These are phyloP conservation scores for Lithohypha guttulata DNA, from an alignment of 2,329 filamentous ascomycete species.

Conservation along the genomic window DNA sequence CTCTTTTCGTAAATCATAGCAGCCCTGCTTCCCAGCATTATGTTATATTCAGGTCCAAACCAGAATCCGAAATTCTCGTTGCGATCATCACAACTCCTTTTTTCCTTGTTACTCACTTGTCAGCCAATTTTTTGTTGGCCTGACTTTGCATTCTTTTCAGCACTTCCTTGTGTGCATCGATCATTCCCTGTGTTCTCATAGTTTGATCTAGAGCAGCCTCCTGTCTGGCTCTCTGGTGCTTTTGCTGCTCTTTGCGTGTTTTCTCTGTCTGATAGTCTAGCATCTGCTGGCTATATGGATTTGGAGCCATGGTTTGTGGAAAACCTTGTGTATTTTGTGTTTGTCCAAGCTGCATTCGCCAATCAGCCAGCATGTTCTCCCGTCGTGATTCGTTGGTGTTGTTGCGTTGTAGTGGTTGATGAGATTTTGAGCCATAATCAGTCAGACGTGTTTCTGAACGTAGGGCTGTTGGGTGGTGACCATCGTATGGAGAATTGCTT, in stretches of 20 bases:
- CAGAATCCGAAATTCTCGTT: too few species aligned
- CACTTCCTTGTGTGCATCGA: slow-evolving; percentile 66
- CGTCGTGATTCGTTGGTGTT: slow-evolving; percentile 11
- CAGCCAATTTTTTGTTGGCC: slow-evolving; percentile 32
- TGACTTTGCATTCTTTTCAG: slow-evolving; percentile 67
- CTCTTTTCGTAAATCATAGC: too few species aligned
- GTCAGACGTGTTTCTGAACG: slow-evolving; percentile 42
- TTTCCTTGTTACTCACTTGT: neutral
- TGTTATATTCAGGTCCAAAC: too few species aligned
- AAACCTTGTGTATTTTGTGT: slow-evolving; percentile 21
- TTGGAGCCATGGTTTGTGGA: slow-evolving; percentile 27
- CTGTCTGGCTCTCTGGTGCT: slow-evolving; percentile 45
- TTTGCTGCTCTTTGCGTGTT: slow-evolving; percentile 48
- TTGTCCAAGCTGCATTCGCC: slow-evolving; percentile 55
- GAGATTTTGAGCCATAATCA: slow-evolving; percentile 11
- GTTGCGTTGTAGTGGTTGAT: slow-evolving; percentile 14
- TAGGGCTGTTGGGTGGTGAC: slow-evolving; percentile 34
- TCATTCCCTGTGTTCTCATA: slow-evolving; percentile 65
- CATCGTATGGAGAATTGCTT: slow-evolving; percentile 12
- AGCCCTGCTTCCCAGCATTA: too few species aligned
- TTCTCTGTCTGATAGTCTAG: slow-evolving; percentile 54
- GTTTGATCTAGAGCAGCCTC: slow-evolving; percentile 59
- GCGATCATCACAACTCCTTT: too few species aligned
- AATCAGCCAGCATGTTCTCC: slow-evolving; percentile 53
- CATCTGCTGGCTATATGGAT: slow-evolving; percentile 38